A percentile compares a stretch with the other conserved stretches of the same genome.
phyloP scores from a whole-genome alignment of 148 eudicot genomes.

The Bassia scoparia region DNA sequence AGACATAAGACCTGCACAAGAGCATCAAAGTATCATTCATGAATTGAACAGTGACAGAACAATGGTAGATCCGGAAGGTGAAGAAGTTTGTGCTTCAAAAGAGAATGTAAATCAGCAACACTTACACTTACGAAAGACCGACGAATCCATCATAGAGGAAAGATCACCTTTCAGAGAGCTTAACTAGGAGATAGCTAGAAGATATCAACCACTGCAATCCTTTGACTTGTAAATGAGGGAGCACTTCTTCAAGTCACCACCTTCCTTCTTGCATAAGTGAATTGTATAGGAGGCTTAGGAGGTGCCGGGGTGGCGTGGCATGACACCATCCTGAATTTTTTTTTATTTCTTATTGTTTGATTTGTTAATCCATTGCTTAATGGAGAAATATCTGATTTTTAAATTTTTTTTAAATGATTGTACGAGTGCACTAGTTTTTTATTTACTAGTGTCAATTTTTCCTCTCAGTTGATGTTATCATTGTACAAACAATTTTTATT shows the following conservation, averaged over 20 bases:
- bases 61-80: constrained; percentile 17
- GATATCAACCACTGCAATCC: not conserved
- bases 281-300: no score
- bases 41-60: constrained; percentile 15
- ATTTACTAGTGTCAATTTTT: not conserved
- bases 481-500: constrained; percentile 7
- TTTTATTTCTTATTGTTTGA: not conserved
- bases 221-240: constrained; percentile 23
- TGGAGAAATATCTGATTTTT: constrained; percentile 8
- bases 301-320: no score
- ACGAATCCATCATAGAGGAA: constrained; percentile 38
- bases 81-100: constrained; percentile 36
- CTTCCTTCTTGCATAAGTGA: no score
- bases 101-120: constrained; percentile 42
- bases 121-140: constrained; percentile 34
- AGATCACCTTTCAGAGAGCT: constrained; percentile 72
- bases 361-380: not conserved
- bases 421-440: constrained; percentile 9
- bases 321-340: constrained; percentile 9
- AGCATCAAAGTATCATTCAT: constrained; percentile 36
- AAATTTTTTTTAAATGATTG: constrained; percentile 10
- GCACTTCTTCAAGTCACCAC: constrained; percentile 11
- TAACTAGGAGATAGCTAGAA: constrained; percentile 29
- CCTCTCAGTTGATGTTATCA: not conserved
- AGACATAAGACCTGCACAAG: constrained; percentile 35